A percentile compares a stretch with the other conserved stretches of the same genome.
Evolutionary conservation across 352 stramenopile species (phyloP).

Genomic region (Blastocystis sp.): DNA sequence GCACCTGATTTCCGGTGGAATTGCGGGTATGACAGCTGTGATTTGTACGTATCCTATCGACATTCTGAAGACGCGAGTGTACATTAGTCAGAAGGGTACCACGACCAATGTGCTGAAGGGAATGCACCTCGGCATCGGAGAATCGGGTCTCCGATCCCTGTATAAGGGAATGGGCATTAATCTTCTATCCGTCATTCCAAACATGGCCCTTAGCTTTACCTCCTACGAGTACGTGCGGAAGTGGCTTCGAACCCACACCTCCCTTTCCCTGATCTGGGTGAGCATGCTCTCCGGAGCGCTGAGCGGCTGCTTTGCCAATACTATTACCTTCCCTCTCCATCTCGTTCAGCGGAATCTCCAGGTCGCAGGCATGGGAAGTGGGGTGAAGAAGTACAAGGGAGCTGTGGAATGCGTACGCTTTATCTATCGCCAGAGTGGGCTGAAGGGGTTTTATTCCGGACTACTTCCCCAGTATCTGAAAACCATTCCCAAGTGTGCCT

Average conservation of each 20-base stretch:
- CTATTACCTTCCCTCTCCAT: constrained; percentile 68
- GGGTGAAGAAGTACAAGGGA: constrained; percentile 57
- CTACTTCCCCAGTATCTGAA: constrained; percentile 69
- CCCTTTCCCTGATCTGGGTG: constrained; percentile 37
- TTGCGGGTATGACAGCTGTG: constrained; percentile 67
- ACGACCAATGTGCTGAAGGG: constrained; percentile 33
- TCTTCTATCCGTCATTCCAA: constrained; percentile 68
- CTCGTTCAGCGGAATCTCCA: constrained; percentile 66
- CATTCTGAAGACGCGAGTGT: constrained; percentile 61
- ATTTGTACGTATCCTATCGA: constrained; percentile 69
- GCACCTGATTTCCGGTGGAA: constrained; percentile 47
- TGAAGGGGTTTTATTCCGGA: constrained; percentile 63
- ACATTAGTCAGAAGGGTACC: constrained; percentile 66
- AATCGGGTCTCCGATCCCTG: constrained; percentile 21
- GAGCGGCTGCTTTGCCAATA: constrained; percentile 65
- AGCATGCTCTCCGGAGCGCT: constrained; percentile 61
- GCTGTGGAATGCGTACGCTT: constrained; percentile 41
- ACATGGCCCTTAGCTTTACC: constrained; percentile 70
- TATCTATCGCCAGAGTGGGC: constrained; percentile 49
- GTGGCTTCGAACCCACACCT: constrained; percentile 45
- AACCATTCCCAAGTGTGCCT: constrained; percentile 65
- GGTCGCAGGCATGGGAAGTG: constrained; percentile 42
- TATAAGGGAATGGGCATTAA: constrained; percentile 66
- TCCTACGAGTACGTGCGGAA: constrained; percentile 69
- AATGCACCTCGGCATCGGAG: constrained; percentile 9